Percentiles rank a stretch among this genome's conserved stretches.
phyloP scores from a whole-genome alignment of 1,284 basidiomycete species.

The Marasmius oreades region DNA sequence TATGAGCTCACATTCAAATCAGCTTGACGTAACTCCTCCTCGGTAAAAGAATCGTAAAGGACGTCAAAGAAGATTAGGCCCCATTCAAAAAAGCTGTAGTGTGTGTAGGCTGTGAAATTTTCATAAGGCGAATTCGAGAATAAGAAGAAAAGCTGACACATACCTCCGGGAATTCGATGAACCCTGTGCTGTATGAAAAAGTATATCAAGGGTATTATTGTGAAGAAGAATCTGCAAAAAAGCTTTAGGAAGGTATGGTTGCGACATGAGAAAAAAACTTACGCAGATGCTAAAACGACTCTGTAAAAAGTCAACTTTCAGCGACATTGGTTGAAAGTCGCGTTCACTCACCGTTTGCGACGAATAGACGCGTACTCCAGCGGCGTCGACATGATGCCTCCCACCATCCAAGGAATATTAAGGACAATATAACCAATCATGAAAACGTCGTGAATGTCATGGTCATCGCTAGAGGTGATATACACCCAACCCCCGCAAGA shows the following conservation, averaged over 20 bases:
- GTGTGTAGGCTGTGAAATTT: constrained; percentile 65
- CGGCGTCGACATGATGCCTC: constrained; percentile 61
- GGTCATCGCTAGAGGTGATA: constrained; percentile 80
- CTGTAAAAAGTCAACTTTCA: constrained; percentile 30
- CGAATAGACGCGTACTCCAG: constrained; percentile 33
- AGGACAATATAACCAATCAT: constrained; percentile 85
- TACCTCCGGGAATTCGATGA: constrained; percentile 75
- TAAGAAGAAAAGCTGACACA: constrained; percentile 12
- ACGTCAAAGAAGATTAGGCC: constrained; percentile 78
- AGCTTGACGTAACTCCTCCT: constrained; percentile 57
- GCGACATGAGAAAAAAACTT: constrained; percentile 20
- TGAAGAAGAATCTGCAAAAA: constrained; percentile 58
- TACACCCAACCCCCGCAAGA: constrained; percentile 93
- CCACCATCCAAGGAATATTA: constrained; percentile 87
- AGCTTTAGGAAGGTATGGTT: neutral
- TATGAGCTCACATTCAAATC: constrained; percentile 45
- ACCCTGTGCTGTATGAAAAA: constrained; percentile 86
- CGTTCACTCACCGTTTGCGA: constrained; percentile 46
- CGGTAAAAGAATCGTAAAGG: constrained; percentile 68
- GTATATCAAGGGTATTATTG: constrained; percentile 75
- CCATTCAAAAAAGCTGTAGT: constrained; percentile 89
- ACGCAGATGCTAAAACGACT: constrained; percentile 48
- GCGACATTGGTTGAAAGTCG: constrained; percentile 2
- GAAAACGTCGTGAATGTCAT: constrained; percentile 82
- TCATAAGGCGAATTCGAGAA: constrained; percentile 6